A percentile compares a stretch with the other conserved stretches of the same genome.
Evolutionary conservation across 225 moss, liverwort and hornwort species (phyloP).

Genomic region (Lunularia cruciata): DNA sequence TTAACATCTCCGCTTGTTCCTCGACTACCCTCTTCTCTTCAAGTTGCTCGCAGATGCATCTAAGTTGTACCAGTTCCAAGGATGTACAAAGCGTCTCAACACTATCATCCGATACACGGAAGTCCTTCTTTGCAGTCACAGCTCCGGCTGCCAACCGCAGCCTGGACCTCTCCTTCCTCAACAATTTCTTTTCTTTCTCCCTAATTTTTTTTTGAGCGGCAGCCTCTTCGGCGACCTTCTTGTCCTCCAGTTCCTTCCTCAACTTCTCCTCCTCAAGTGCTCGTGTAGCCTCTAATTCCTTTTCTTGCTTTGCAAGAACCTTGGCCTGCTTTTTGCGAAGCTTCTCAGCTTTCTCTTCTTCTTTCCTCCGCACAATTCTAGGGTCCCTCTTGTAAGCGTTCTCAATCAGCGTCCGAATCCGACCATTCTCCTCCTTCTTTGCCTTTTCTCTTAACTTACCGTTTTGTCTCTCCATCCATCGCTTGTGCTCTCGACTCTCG

Average conservation of each 20-base stretch:
- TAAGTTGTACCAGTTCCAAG: conserved; percentile 65
- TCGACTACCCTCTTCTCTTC: conserved; percentile 47
- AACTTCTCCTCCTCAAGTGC: conserved; percentile 69
- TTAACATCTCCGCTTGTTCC: conserved; percentile 53
- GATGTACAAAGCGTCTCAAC: conserved; percentile 65
- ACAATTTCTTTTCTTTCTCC: conserved; percentile 86
- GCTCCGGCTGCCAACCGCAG: conserved; percentile 62
- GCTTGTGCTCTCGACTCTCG: conserved; percentile 93
- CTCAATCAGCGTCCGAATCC: conserved; percentile 76
- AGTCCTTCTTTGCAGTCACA: conserved; percentile 44
- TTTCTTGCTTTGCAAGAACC: conserved; percentile 69
- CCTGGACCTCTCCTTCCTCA: conserved; percentile 87
- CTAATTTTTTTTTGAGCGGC: conserved; percentile 73
- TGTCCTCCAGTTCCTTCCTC: conserved; percentile 69
- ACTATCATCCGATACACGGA: conserved; percentile 60
- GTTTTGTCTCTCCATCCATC: conserved; percentile 99
- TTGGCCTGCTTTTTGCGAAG: conserved; percentile 81
- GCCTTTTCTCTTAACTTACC: conserved; percentile 90
- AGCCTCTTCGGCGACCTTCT: conserved; percentile 64
- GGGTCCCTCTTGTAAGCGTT: conserved; percentile 93
- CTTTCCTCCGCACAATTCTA: conserved; percentile 73
- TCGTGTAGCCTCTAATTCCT: conserved; percentile 74
- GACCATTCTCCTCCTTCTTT: conserved; percentile 86
- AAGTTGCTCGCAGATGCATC: conserved; percentile 67
- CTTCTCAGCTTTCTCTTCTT: conserved; percentile 84